phyloP scores from a whole-genome alignment of 495 filamentous ascomycete species.

The Aspergillus campestris region DNA sequence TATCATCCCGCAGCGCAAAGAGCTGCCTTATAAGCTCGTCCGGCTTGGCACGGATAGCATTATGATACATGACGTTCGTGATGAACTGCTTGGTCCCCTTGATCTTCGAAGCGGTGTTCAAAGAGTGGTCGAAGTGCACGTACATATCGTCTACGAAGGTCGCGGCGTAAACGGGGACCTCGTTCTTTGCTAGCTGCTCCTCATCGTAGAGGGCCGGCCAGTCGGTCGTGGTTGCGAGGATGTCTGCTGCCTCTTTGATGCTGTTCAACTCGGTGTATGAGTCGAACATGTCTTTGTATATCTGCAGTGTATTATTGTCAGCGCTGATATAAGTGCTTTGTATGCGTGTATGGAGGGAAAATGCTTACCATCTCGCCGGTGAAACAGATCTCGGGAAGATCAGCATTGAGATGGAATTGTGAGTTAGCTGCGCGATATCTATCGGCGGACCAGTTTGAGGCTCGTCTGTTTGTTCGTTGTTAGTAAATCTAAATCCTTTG shows the following conservation, averaged over 20 bases:
- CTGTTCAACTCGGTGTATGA: constrained; percentile 61
- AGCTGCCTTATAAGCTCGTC: constrained; percentile 66
- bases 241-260: constrained; percentile 56
- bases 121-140: constrained; percentile 66
- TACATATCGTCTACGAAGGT: constrained; percentile 94
- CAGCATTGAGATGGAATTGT: constrained; percentile 36
- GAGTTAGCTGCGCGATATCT: constrained; percentile 34
- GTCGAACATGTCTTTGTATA: constrained; percentile 75
- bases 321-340: not conserved
- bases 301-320: constrained; percentile 20
- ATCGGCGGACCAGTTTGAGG: constrained; percentile 58
- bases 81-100: constrained; percentile 70
- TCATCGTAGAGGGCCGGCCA: constrained; percentile 77
- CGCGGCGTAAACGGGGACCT: constrained; percentile 82
- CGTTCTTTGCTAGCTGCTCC: constrained; percentile 61
- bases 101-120: constrained; percentile 67
- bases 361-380: constrained; percentile 73
- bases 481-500: constrained; percentile 3
- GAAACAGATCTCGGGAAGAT: constrained; percentile 60
- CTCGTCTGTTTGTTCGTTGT: constrained; percentile 28
- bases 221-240: constrained; percentile 53
- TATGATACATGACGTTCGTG: constrained; percentile 82
- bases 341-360: not conserved
- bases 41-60: constrained; percentile 61
- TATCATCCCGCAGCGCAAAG: constrained; percentile 64